phyloP scores from a whole-genome alignment of 2,329 filamentous ascomycete genomes.

The Ophiocordyceps australis region DNA sequence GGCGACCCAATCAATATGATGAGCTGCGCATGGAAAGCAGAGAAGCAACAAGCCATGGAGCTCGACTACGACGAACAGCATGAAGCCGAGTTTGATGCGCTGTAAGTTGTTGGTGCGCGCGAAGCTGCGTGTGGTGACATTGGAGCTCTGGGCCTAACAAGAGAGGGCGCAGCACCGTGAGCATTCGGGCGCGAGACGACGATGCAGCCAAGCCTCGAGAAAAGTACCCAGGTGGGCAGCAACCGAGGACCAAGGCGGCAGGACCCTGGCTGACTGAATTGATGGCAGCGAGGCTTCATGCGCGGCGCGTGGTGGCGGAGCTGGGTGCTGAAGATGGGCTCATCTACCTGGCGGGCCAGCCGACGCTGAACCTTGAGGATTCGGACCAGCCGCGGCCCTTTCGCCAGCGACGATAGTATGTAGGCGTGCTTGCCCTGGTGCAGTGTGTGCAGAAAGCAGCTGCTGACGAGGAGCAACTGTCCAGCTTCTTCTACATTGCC shows the following conservation, averaged over 20 bases:
- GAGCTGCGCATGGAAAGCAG: too few species aligned
- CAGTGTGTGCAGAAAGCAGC: too few species aligned
- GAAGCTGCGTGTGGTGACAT: too few species aligned
- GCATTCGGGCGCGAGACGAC: too few species aligned
- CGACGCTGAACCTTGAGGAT: slow-evolving; percentile 32
- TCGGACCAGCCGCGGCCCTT: slow-evolving; percentile 38
- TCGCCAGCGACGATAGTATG: slow-evolving; percentile 40
- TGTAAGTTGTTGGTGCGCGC: slow-evolving; percentile 24
- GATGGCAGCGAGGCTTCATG: slow-evolving; percentile 32
- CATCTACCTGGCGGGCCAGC: slow-evolving; percentile 35
- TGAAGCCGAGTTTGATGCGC: slow-evolving; percentile 35
- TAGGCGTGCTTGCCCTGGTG: slow-evolving; percentile 1
- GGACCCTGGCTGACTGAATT: background rate
- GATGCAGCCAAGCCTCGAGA: background rate
- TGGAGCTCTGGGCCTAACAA: too few species aligned
- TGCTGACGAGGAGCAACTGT: background rate
- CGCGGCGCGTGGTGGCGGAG: slow-evolving; percentile 33
- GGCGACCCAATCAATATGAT: too few species aligned
- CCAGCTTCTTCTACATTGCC: slow-evolving; percentile 39
- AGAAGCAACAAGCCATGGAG: too few species aligned
- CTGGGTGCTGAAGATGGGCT: slow-evolving; percentile 30
- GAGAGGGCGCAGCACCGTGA: too few species aligned
- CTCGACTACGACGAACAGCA: slow-evolving; percentile 17
- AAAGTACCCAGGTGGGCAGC: slow-evolving; percentile 19
- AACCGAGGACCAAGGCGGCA: too few species aligned